Evolutionary conservation across 306 rosid species (phyloP), one percentile per base, ranked within the genome.

Genomic region (Luffa acutangula): DNA sequence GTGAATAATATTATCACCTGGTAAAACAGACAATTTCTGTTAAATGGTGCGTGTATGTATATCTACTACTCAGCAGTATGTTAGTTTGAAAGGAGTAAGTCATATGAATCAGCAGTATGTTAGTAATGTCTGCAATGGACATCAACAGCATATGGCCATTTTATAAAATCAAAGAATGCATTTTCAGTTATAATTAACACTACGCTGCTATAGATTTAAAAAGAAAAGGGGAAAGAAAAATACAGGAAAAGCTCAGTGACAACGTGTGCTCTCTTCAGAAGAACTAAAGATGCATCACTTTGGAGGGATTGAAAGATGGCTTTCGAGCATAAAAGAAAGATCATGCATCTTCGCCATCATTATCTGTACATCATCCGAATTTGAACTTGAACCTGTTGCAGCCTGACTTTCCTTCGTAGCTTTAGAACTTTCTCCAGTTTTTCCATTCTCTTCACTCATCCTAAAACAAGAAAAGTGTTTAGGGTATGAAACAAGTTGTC

Each of bases 251-350:
- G 13, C 17, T 51, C 49, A 36, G 63, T 75, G 78, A 48, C 78
- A 52, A 5, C 48, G 46, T 6, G 15, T 51, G 25, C 78, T 67
- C 75, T 52, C 59, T 31, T 17, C 21, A 69, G 62, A 31, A 54
- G 83, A 58, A 11, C 67, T 43, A 63, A 69, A 64, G 56, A 80
- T 74, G 64, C 85, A 88, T 85, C 82, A 88, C 82, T 90, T 91
- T 41, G 83, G 87, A 81, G 96, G 97, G 48, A 88, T 52, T 36
- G 97, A 87, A 81, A 96, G 88, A 76, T 83, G 83, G 86, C 77
- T 86, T 82, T 91, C 89, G 37, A 93, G 98, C 98, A 93, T 93
- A 82, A 93, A 96, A 49, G 96, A 91, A 64, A 96, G 91, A 82
- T 96, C 93, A 76, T 89, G 96, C 98, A 93, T 96, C 84, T 90